Percentiles rank a stretch among this genome's conserved stretches.
Conservation (phyloP, 441 rosid genomes). For the Populus hybrid region DNA sequence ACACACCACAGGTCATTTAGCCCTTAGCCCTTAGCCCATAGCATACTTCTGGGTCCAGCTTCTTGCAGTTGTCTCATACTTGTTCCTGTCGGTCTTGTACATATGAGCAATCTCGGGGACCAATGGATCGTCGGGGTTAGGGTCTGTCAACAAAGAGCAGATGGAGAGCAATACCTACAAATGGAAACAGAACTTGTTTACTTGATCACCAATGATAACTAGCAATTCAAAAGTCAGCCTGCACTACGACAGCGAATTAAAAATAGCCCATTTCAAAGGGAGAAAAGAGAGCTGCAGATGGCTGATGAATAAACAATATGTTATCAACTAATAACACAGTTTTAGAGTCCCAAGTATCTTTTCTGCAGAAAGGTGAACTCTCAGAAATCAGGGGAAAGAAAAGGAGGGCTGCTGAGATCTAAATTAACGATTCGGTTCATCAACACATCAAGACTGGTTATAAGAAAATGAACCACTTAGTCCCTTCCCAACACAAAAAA, state of each 20-base stretch:
- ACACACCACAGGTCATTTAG: constrained; percentile 7
- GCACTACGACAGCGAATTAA: too few species aligned
- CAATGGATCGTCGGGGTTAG: constrained; percentile 84
- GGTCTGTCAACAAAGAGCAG: constrained; percentile 78
- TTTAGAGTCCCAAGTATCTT: neutral
- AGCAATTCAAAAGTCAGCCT: neutral
- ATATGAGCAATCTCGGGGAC: constrained; percentile 87
- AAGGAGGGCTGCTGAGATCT: neutral
- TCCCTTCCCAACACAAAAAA: neutral
- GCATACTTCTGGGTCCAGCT: constrained; percentile 93
- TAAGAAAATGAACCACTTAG: neutral
- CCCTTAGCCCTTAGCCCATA: constrained; percentile 48
- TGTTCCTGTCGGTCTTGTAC: constrained; percentile 78
- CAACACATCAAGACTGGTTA: too few species aligned
- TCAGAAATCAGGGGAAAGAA: neutral
- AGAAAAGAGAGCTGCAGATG: too few species aligned
- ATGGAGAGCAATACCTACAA: constrained; percentile 70
- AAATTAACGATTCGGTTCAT: neutral
- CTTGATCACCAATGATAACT: neutral
- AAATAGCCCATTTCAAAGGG: too few species aligned
- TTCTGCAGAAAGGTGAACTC: neutral
- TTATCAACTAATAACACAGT: neutral
- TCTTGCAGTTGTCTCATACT: constrained; percentile 78
- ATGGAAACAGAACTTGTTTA: neutral
- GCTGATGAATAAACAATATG: too few species aligned